Conservation (phyloP, 2,329 filamentous ascomycete species). For the Colletotrichum tanaceti region DNA sequence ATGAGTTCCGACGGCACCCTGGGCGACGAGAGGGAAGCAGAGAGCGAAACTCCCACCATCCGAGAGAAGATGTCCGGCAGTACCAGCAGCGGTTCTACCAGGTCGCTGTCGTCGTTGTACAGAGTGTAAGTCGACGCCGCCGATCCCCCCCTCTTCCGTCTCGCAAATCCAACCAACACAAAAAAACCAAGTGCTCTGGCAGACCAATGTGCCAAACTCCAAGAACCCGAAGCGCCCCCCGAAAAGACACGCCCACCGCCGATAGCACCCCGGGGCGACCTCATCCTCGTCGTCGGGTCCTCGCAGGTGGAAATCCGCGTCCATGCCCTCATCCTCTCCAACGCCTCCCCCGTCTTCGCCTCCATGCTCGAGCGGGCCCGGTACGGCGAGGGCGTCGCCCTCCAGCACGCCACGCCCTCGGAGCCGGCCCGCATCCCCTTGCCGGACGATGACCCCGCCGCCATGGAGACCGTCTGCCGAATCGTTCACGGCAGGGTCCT, state of each 20-base stretch:
- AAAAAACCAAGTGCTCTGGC: neutral
- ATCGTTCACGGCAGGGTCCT: neutral
- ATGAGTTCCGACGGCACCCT: constrained; percentile 1
- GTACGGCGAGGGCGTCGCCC: constrained; percentile 1
- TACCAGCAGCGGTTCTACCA: neutral
- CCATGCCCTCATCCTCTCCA: constrained; percentile 3
- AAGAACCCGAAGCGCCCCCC: neutral
- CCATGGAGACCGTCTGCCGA: constrained; percentile 18
- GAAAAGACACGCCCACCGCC: too few relatives aligned
- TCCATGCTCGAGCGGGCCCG: neutral
- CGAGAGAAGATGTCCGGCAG: neutral
- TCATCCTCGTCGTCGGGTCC: constrained; percentile 22
- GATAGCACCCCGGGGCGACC: constrained; percentile 12
- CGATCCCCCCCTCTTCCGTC: too few relatives aligned
- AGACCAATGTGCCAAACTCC: neutral
- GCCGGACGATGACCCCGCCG: constrained; percentile 7
- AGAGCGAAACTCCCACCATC: neutral
- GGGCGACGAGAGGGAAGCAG: neutral
- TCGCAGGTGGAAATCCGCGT: constrained; percentile 3
- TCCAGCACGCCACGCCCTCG: neutral
- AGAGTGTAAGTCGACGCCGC: neutral
- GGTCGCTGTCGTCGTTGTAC: neutral
- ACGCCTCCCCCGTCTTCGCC: constrained; percentile 22
- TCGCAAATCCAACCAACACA: neutral
- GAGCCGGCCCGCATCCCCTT: neutral